These are phyloP conservation scores for Fagopyrum tataricum DNA, from an alignment of 148 eudicot species.

Conservation along the genomic window DNA sequence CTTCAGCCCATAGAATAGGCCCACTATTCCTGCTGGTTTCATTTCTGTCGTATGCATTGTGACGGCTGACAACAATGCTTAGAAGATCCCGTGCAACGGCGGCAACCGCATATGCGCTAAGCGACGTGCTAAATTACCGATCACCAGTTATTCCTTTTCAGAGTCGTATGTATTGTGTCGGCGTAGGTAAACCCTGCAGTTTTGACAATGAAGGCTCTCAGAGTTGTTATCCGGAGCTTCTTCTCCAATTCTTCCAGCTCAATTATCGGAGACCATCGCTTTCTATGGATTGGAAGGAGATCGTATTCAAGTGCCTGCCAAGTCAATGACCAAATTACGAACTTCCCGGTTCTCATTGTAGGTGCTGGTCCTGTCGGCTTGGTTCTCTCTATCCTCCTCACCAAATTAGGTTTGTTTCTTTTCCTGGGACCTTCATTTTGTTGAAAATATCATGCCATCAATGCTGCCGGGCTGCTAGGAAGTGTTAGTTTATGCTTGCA, in stretches of 20 bases:
- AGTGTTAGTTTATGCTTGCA: neutral
- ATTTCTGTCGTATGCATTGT: no score
- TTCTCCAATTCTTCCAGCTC: neutral
- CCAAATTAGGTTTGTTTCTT: constrained; percentile 60
- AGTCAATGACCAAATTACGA: constrained; percentile 20
- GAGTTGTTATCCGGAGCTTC: neutral
- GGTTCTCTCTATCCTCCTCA: constrained; percentile 67
- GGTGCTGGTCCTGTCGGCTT: constrained; percentile 98
- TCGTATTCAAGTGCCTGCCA: neutral
- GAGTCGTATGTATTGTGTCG: neutral
- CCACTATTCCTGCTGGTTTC: no score
- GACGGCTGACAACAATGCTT: no score
- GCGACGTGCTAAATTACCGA: no score
- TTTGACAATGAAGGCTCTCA: neutral
- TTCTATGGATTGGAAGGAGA: constrained; percentile 6
- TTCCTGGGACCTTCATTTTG: constrained; percentile 11
- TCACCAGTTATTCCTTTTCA: neutral
- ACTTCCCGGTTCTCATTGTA: constrained; percentile 79
- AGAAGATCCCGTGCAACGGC: neutral
- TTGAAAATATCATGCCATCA: neutral
- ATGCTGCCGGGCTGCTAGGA: neutral
- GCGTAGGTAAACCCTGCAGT: neutral
- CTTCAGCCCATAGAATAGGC: no score
- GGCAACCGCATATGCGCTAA: neutral
- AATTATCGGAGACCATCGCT: neutral